Base-by-base conservation (phyloP, 179 eudicot genomes). In the Amaranthus tricolor region DNA sequence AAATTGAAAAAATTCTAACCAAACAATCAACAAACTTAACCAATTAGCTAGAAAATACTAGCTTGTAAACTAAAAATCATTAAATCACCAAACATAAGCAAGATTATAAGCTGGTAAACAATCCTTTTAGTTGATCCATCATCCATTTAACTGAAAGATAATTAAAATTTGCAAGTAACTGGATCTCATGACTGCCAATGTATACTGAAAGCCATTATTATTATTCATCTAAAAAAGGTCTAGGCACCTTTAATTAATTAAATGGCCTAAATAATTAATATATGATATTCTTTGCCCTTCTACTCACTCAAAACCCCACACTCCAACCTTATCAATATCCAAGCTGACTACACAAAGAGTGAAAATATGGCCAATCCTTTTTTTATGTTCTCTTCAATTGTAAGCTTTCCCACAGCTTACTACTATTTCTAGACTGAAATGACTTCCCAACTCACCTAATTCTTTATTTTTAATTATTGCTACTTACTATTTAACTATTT, bases 251-350 rank as follows among this genome's bases (percentile, higher is more conserved):
- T 73, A 31, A 31, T 31, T 31, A 31, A 31, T 31, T 31, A 31
- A 31, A 31, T 31, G 40, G 40, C 40, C 40, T 31, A 31, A 31
- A 31, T 31, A 31, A 31, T 31, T 20, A 60, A 45, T 58, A 64
- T 9, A 51, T 52, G 66, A 56, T 79, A 79, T 79, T 79, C 82
- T 31, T 79, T 79, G 47, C 66, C 77, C 77, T 52, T 54, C 57
- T 67, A 13, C 74, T 31, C 66, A 79, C 74, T 74, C 82, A 60
- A 68, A 59, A 62, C 74, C 65, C 73, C 68, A 78, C 64, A 59
- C n/a, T 43, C 54, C 68, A 15, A 68, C 65, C 17, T 45, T 53
- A 51, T 71, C 75, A 20, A 72, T 63, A 19, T 55, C 58, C 69
- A 72, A 31, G 66, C 24, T 50, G 73, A 69, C 49, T 69, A 15